Conservation (phyloP, 2,329 filamentous ascomycete species). For the Penicillium sp. region DNA sequence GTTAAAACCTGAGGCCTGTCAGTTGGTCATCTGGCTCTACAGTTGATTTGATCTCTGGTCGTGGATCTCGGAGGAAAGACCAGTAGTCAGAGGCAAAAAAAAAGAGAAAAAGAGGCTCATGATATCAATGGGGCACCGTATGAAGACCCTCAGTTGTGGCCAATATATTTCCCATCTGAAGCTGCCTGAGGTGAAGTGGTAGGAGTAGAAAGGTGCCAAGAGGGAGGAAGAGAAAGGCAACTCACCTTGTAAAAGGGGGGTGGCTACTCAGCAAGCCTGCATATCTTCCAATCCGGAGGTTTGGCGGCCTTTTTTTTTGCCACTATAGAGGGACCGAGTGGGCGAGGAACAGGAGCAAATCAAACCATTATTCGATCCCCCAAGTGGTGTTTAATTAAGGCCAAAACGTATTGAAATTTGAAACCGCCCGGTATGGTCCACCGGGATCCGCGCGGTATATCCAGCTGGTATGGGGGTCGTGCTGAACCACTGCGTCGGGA, state of each 20-base stretch:
- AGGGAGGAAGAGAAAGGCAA: neutral
- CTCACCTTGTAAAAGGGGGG: conserved; percentile 13
- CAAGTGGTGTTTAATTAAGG: neutral
- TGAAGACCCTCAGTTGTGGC: neutral
- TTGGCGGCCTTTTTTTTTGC: conserved; percentile 23
- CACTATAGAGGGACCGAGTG: conserved; percentile 22
- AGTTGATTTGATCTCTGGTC: neutral
- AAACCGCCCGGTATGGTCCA: conserved; percentile 20
- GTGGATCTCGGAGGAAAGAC: neutral
- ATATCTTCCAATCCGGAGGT: conserved; percentile 17
- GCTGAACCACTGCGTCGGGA: neutral
- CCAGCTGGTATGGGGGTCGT: neutral
- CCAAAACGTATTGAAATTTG: conserved; percentile 18
- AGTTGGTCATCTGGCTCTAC: conserved; percentile 7
- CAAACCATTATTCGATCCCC: conserved; percentile 20
- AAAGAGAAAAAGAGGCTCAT: neutral
- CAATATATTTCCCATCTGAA: neutral
- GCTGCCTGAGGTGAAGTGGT: neutral
- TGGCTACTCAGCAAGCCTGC: conserved; percentile 7
- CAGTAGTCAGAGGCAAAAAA: no score
- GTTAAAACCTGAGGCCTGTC: neutral
- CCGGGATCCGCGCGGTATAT: neutral
- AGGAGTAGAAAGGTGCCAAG: neutral
- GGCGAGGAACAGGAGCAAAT: conserved; percentile 19
- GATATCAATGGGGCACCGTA: neutral